Evolutionary conservation across 1,139 yeast species (phyloP).

Genomic region (Blastobotrys aristatus): DNA sequence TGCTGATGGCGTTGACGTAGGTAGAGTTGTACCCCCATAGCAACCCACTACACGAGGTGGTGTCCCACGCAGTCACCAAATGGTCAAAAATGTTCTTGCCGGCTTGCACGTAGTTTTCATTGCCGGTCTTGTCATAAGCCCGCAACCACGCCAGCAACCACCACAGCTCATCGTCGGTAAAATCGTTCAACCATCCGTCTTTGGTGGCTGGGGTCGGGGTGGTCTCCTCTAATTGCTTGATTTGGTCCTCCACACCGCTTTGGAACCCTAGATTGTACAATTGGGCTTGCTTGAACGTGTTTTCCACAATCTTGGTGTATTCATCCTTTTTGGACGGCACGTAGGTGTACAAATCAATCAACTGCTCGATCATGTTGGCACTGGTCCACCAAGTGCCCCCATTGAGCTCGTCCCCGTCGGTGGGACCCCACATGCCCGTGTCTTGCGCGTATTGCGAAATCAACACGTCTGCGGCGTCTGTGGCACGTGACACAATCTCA

Average conservation of each 20-base stretch:
- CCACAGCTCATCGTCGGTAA: slow-evolving; percentile 23
- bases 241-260: not conserved
- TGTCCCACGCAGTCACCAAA: slow-evolving; percentile 18
- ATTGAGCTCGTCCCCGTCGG: slow-evolving; percentile 2
- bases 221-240: slow-evolving; percentile 1
- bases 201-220: slow-evolving; percentile 15
- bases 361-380: slow-evolving; percentile 6
- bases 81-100: slow-evolving; percentile 17
- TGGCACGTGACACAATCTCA: slow-evolving; percentile 3
- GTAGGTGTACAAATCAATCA: slow-evolving; percentile 3
- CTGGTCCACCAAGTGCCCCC: slow-evolving; percentile 14
- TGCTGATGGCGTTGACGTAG: slow-evolving; percentile 21
- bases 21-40: slow-evolving; percentile 18
- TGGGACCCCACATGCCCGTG: slow-evolving; percentile 12
- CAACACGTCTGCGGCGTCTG: slow-evolving; percentile 5
- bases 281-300: slow-evolving; percentile 11
- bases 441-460: slow-evolving; percentile 2
- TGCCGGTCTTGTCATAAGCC: slow-evolving; percentile 17
- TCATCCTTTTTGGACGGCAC: slow-evolving; percentile 4
- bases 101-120: slow-evolving; percentile 16
- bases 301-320: not conserved
- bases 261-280: slow-evolving; percentile 7
- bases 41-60: slow-evolving; percentile 18
- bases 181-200: slow-evolving; percentile 17
- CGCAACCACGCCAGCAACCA: slow-evolving; percentile 22